phyloP scores from a whole-genome alignment of 345 rosid species.

The Mangifera indica region DNA sequence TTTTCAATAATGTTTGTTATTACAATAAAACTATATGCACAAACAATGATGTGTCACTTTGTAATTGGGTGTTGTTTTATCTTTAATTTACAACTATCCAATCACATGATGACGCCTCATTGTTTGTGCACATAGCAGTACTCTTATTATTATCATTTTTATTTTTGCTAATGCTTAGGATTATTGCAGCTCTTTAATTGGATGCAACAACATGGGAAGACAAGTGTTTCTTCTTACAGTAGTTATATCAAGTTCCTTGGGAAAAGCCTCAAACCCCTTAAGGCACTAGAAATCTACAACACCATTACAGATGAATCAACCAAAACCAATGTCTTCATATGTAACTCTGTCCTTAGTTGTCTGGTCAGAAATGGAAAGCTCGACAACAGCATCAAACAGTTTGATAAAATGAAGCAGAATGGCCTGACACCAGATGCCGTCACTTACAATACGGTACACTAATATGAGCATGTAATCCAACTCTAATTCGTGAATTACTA shows the following conservation, averaged over 20 bases:
- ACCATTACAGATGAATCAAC: slow-evolving; percentile 58
- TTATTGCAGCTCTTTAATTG: slow-evolving; percentile 76
- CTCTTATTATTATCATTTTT: neutral
- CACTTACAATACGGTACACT: slow-evolving; percentile 74
- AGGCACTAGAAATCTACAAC: slow-evolving; percentile 72
- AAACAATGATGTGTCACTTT: too few relatives aligned
- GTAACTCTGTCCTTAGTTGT: slow-evolving; percentile 83
- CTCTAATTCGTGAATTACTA: slow-evolving; percentile 9
- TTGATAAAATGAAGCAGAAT: slow-evolving; percentile 83
- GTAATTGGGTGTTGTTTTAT: too few relatives aligned
- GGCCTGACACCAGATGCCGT: slow-evolving; percentile 84
- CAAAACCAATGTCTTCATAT: slow-evolving; percentile 66
- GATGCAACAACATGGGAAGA: slow-evolving; percentile 77
- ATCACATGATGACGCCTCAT: too few relatives aligned
- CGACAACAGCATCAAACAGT: slow-evolving; percentile 56
- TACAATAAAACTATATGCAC: too few relatives aligned
- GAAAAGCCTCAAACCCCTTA: slow-evolving; percentile 48
- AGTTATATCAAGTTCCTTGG: slow-evolving; percentile 76
- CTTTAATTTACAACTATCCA: too few relatives aligned
- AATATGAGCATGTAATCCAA: neutral
- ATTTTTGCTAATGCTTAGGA: slow-evolving; percentile 10
- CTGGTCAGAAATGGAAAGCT: slow-evolving; percentile 71
- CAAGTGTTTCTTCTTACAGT: slow-evolving; percentile 65
- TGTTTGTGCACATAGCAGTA: too few relatives aligned
- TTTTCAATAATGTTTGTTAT: neutral